Evolutionary conservation across 768 basidiomycete species (phyloP).

Genomic region (Lentinula sp.): DNA sequence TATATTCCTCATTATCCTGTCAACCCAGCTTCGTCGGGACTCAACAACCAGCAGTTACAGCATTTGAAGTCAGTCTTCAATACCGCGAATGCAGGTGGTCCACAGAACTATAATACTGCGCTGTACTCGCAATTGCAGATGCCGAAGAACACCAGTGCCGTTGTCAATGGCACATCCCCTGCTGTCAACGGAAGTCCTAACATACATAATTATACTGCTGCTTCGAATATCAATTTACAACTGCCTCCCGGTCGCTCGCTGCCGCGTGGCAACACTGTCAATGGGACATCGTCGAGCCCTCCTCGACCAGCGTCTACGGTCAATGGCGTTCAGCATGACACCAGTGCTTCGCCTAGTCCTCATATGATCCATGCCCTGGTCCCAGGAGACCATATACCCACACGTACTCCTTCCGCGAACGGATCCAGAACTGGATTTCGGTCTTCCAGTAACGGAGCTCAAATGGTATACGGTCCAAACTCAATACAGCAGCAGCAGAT

Average conservation of each 20-base stretch:
- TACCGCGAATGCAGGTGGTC: not conserved
- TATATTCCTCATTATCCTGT: slow-evolving; percentile 26
- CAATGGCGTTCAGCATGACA: not conserved
- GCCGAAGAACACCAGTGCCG: not conserved
- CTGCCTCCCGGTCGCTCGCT: slow-evolving; percentile 32
- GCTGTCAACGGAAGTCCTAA: slow-evolving; percentile 25
- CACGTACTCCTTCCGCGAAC: slow-evolving; percentile 50
- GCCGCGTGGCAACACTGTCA: slow-evolving; percentile 17
- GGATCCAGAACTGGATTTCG: slow-evolving; percentile 43
- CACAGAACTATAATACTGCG: slow-evolving; percentile 24
- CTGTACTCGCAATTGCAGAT: slow-evolving; percentile 19
- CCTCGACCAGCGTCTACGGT: not conserved
- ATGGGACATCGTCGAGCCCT: not conserved
- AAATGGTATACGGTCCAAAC: not conserved
- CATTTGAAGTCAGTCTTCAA: slow-evolving; percentile 52
- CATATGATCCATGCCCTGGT: not conserved
- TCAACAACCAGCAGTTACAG: slow-evolving; percentile 57
- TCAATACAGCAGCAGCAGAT: not conserved
- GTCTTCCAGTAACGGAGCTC: not conserved
- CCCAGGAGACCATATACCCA: slow-evolving; percentile 18
- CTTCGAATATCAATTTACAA: slow-evolving; percentile 34
- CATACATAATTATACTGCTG: slow-evolving; percentile 24
- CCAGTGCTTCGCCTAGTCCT: not conserved
- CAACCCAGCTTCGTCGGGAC: slow-evolving; percentile 8
- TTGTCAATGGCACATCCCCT: not conserved